Evolutionary conservation across 768 basidiomycete genomes (phyloP).

Genomic region (Strobilomyces dryophilus): DNA sequence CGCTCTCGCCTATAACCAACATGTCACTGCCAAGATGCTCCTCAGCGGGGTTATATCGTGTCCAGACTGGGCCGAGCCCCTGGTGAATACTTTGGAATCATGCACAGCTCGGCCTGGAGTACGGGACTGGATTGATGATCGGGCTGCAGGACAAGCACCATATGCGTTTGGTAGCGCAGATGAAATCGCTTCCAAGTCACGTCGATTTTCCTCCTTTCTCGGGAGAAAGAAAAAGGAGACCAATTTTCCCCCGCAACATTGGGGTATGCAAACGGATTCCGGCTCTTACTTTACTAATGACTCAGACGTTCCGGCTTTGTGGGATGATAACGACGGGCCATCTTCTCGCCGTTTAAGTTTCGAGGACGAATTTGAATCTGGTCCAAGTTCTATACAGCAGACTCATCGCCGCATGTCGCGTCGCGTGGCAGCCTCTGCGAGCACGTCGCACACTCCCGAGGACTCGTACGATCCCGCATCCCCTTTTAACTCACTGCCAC

Average conservation of each 20-base stretch:
- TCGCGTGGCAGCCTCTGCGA: constrained; percentile 12
- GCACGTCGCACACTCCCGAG: constrained; percentile 8
- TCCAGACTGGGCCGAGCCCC: constrained; percentile 73
- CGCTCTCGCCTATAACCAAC: constrained; percentile 67
- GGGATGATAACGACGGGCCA: constrained; percentile 31
- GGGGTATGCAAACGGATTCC: constrained; percentile 47
- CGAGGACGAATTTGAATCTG: constrained; percentile 44
- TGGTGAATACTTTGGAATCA: constrained; percentile 71
- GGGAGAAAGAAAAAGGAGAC: constrained; percentile 44
- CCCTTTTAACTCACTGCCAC: constrained; percentile 34
- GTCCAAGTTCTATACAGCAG: constrained; percentile 33
- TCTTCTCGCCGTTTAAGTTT: constrained; percentile 26
- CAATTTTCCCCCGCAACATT: constrained; percentile 61
- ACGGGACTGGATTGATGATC: constrained; percentile 63
- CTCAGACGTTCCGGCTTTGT: constrained; percentile 13
- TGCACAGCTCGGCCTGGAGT: constrained; percentile 69
- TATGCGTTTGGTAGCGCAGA: constrained; percentile 50
- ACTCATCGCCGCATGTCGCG: constrained; percentile 19
- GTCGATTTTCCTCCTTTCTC: constrained; percentile 29
- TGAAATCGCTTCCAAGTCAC: constrained; percentile 32
- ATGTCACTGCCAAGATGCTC: constrained; percentile 74
- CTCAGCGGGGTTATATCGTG: constrained; percentile 72
- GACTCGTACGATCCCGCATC: constrained; percentile 33
- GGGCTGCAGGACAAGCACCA: constrained; percentile 32
- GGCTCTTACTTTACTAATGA: constrained; percentile 54